Base-by-base conservation (phyloP, 2,329 filamentous ascomycete genomes). In the Penicillium glabrum region DNA sequence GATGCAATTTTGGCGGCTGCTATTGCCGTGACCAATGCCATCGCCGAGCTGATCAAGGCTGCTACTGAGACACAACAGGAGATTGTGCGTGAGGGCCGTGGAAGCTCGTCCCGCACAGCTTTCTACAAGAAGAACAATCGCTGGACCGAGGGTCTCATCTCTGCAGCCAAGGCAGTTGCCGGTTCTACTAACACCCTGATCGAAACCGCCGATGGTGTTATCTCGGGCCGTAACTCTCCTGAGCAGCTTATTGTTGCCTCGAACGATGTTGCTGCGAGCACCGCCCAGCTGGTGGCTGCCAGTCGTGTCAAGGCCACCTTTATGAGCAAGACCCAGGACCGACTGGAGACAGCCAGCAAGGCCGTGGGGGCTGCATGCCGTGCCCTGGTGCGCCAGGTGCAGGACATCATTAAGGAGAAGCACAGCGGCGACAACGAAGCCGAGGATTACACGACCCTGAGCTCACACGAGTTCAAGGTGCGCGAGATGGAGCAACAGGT, bases 101-200 rank as follows among this genome's bases (percentile, higher is more conserved):
- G 95, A 35, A 89, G 88, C 26, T 91, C 90, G 51, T 96, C 91
- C 45, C 86, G 88, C 56, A 96, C 93, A 2, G 92, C 93, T 24
- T 99, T 99, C 76, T 99, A 99, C 87, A 98, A 98, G 84, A 98
- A 98, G 82, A 97, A 99, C 84, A 99, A 98, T 79, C 86, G 95
- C 51, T 99, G 95, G 95, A 99, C 95, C 0, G 95, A 99, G 72
- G 95, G 95, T 47, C 86, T 99, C 59, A 97, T 99, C 72, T 96
- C 91, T 37, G 95, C 95, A 0, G 93, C 95, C 62, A 99, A 99
- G 79, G 95, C 95, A 1, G 95, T 99, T 19, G 95, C 95, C 3
- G 84, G 85, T 1, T 96, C 92, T 16, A 99, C 95, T 11, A 98
- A 97, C 78, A 95, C 89, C 43, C 85, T 99, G 65, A 99, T 99